Evolutionary conservation across 345 rosid species (phyloP).

Genomic region (Brassica nigra): DNA sequence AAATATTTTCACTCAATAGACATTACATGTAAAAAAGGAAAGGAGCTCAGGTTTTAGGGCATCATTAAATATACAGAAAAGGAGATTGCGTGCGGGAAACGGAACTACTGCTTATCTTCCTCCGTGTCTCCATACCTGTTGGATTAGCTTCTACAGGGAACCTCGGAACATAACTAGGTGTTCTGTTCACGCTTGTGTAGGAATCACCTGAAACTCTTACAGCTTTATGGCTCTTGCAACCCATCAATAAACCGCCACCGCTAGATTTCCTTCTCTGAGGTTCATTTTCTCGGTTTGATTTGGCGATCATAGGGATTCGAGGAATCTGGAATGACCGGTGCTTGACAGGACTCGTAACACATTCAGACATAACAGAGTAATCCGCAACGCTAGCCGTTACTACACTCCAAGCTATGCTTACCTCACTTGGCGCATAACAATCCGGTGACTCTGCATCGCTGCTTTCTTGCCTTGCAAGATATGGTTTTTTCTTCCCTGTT

Average conservation of each 20-base stretch:
- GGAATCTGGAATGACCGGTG: conserved; percentile 41
- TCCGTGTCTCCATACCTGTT: conserved; percentile 41
- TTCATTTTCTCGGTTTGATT: conserved; percentile 24
- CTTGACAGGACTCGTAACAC: conserved; percentile 47
- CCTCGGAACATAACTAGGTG: conserved; percentile 43
- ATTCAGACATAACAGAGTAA: conserved; percentile 63
- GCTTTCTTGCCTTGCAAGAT: conserved; percentile 59
- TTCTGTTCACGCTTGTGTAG: conserved; percentile 43
- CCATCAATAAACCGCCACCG: conserved; percentile 50
- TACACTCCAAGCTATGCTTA: conserved; percentile 87
- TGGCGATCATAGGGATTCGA: conserved; percentile 24
- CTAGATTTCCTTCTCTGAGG: conserved; percentile 45
- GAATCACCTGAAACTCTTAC: conserved; percentile 63
- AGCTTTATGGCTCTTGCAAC: conserved; percentile 77
- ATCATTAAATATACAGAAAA: conserved; percentile 47
- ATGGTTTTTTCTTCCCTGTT: conserved; percentile 61
- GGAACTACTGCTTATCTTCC: conserved; percentile 40
- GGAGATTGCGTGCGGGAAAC: conserved; percentile 45
- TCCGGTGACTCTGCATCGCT: conserved; percentile 56
- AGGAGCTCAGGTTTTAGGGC: not conserved
- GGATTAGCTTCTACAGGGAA: conserved; percentile 51
- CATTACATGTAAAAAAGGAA: conserved; percentile 24
- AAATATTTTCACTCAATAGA: conserved; percentile 17
- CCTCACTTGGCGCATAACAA: conserved; percentile 84
- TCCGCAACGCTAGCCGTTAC: conserved; percentile 84